Evolutionary conservation across 305 asterid species (phyloP).

Genomic region (Coffea humblotiana): DNA sequence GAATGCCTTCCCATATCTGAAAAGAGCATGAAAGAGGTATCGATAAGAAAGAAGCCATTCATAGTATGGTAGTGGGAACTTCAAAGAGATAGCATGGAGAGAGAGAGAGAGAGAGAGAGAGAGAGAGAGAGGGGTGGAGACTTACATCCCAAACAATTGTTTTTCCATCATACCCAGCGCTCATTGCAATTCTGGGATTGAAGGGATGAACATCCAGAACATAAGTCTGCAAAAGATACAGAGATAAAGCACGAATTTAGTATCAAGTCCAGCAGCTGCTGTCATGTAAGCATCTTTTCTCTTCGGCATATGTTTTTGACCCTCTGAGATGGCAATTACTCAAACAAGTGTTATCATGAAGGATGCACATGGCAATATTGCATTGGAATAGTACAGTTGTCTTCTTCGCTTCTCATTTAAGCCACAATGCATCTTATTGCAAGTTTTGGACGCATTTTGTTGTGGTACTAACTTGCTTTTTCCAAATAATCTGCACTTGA

Average conservation of each 20-base stretch:
- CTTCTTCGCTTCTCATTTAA: background rate
- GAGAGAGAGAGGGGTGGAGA: constrained; percentile 12
- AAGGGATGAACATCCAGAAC: constrained; percentile 99
- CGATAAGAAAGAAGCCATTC: constrained; percentile 13
- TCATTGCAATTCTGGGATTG: constrained; percentile 98
- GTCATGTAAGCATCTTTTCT: background rate
- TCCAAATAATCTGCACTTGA: background rate
- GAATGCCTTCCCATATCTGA: constrained; percentile 98
- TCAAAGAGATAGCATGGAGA: constrained; percentile 21
- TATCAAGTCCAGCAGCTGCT: background rate
- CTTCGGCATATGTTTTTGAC: background rate
- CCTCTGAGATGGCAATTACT: background rate
- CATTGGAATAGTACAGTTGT: background rate
- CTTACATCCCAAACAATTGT: constrained; percentile 99
- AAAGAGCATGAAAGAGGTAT: constrained; percentile 27
- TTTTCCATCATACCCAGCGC: constrained; percentile 99
- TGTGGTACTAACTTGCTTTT: background rate
- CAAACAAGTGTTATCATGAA: constrained; percentile 1
- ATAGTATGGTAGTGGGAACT: constrained; percentile 13
- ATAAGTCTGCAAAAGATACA: constrained; percentile 62
- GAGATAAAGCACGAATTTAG: constrained; percentile 15
- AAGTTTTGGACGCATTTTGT: background rate
- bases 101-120: constrained; percentile 19
- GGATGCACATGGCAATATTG: background rate
- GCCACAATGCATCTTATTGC: background rate